Evolutionary conservation across 768 basidiomycete genomes (phyloP).

Genomic region (Exsudoporus frostii): DNA sequence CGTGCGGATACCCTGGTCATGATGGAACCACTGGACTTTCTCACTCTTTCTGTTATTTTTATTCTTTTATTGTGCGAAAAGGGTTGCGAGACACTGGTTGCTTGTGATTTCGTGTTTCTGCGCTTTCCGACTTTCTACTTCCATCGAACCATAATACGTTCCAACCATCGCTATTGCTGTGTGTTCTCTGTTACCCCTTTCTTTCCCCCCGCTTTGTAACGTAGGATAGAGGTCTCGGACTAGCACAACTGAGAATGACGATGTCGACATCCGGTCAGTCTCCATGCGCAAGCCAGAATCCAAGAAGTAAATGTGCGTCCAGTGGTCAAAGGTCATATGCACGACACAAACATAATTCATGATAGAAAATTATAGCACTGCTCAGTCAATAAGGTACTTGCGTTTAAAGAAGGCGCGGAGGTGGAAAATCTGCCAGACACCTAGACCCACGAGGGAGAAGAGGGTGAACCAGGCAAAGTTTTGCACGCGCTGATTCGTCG

Average conservation of each 20-base stretch:
- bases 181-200: not conserved
- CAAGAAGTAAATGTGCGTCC: not conserved
- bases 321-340: not conserved
- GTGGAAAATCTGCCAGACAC: slow-evolving; percentile 94
- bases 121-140: not conserved
- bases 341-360: slow-evolving; percentile 2
- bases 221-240: slow-evolving; percentile 10
- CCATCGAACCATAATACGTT: not conserved
- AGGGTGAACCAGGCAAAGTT: slow-evolving; percentile 92
- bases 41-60: not conserved
- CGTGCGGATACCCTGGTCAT: slow-evolving; percentile 35
- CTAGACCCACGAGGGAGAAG: slow-evolving; percentile 70
- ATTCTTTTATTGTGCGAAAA: not conserved
- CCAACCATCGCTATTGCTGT: not conserved
- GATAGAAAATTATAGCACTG: slow-evolving; percentile 7
- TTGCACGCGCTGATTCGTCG: slow-evolving; percentile 88
- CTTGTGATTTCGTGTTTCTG: not conserved
- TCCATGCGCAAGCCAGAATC: not conserved
- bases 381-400: slow-evolving; percentile 87
- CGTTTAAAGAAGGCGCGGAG: slow-evolving; percentile 93
- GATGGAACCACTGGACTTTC: not conserved
- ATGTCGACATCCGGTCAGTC: not conserved
- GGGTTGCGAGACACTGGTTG: not conserved
- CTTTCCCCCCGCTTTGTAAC: not conserved
- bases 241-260: not conserved